These are phyloP conservation scores for Lepidium didymum DNA, from an alignment of 345 rosid genomes.

Conservation along the genomic window DNA sequence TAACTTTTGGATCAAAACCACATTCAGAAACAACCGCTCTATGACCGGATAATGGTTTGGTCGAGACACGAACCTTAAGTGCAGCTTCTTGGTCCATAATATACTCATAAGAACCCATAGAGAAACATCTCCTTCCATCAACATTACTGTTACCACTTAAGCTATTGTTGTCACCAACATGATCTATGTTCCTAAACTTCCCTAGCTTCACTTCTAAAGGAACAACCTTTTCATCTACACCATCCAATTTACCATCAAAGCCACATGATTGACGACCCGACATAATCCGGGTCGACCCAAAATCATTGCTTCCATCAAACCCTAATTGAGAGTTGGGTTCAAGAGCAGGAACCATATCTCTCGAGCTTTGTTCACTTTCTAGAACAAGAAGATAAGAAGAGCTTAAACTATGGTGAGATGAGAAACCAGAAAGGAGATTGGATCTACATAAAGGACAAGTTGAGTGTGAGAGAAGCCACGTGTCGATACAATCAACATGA, in stretches of 20 bases:
- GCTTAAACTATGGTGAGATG: constrained; percentile 27
- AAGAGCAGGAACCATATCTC: constrained; percentile 49
- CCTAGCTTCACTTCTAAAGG: constrained; percentile 66
- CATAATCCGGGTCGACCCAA: constrained; percentile 41
- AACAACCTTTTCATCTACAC: constrained; percentile 56
- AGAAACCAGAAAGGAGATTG: constrained; percentile 52
- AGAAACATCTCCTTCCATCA: constrained; percentile 46
- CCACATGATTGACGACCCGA: constrained; percentile 23
- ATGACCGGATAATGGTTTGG: constrained; percentile 3
- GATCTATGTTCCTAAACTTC: constrained; percentile 49
- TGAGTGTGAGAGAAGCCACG: constrained; percentile 54
- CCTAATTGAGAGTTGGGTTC: constrained; percentile 4
- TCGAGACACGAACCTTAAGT: constrained; percentile 44
- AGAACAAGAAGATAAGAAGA: constrained; percentile 70
- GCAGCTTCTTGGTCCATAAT: constrained; percentile 46
- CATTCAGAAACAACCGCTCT: constrained; percentile 5
- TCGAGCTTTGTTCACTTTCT: constrained; percentile 69
- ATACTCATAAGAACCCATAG: constrained; percentile 52
- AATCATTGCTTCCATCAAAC: neutral
- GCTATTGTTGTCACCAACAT: constrained; percentile 35
- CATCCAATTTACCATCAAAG: constrained; percentile 25
- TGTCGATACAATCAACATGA: constrained; percentile 63
- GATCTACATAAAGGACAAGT: constrained; percentile 76
- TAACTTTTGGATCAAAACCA: constrained; percentile 1
- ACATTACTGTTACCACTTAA: constrained; percentile 38